Evolutionary conservation across 139 green algal genomes (phyloP).

Genomic region (Chara braunii): DNA sequence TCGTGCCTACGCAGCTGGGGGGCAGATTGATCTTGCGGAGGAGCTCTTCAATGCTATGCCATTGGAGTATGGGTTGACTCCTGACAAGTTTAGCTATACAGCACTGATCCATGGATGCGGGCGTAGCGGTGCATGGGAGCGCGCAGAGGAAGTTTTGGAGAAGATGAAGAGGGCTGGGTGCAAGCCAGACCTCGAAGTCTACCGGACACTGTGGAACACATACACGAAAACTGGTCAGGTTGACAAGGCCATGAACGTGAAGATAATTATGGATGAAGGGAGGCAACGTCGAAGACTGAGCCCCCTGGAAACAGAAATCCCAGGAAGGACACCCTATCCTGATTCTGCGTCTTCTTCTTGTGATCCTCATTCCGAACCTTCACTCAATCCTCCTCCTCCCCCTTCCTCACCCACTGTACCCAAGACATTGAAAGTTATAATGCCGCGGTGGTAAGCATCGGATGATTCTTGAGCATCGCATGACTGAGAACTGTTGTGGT

Average conservation of each 20-base stretch:
- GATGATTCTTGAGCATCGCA: too few relatives aligned
- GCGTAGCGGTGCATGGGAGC: background rate
- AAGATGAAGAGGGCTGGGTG: conserved; percentile 12
- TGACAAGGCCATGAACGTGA: conserved; percentile 9
- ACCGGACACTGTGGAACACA: conserved; percentile 2
- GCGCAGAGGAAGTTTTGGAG: conserved; percentile 5
- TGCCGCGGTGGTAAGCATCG: too few relatives aligned
- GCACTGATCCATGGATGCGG: conserved; percentile 7
- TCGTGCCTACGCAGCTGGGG: background rate
- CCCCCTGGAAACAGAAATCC: too few relatives aligned
- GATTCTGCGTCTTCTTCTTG: too few relatives aligned
- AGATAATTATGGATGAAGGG: too few relatives aligned
- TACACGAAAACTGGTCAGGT: conserved; percentile 15
- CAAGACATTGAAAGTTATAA: too few relatives aligned
- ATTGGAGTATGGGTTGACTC: background rate
- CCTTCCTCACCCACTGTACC: too few relatives aligned
- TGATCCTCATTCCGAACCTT: too few relatives aligned
- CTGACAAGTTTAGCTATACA: conserved; percentile 20
- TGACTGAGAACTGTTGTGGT: too few relatives aligned
- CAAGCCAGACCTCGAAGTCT: background rate
- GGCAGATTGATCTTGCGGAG: background rate
- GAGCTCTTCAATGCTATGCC: conserved; percentile 2
- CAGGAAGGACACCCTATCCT: too few relatives aligned
- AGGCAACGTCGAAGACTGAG: too few relatives aligned
- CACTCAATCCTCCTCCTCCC: too few relatives aligned